phyloP scores from a whole-genome alignment of 129 eudicot species.

The Centella asiatica region DNA sequence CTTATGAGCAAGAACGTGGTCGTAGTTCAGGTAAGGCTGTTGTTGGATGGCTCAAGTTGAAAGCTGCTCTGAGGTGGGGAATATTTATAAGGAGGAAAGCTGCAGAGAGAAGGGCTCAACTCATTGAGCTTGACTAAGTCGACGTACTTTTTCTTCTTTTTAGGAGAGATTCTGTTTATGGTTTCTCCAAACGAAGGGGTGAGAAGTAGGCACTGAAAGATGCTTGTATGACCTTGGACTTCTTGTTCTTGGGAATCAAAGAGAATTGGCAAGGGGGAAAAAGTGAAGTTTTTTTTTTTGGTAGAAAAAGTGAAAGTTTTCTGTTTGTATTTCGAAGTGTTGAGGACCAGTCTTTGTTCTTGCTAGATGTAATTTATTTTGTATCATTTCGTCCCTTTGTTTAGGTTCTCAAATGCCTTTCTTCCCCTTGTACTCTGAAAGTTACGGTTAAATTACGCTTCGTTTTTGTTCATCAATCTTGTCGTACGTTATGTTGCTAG shows the following conservation, averaged over 20 bases:
- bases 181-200: background rate
- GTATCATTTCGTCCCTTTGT: background rate
- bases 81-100: slow-evolving; percentile 53
- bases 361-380: background rate
- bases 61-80: slow-evolving; percentile 58
- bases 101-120: slow-evolving; percentile 55
- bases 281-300: too few species aligned
- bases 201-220: background rate
- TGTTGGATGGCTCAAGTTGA: slow-evolving; percentile 55
- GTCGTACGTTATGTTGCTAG: background rate
- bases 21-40: slow-evolving; percentile 48
- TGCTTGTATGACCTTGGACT: background rate
- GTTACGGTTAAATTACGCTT: too few species aligned
- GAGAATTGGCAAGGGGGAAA: background rate
- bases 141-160: background rate
- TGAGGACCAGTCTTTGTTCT: background rate
- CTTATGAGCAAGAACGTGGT: slow-evolving; percentile 26
- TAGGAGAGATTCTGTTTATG: background rate
- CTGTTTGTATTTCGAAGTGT: background rate
- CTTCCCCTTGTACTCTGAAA: too few species aligned
- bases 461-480: background rate
- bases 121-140: slow-evolving; percentile 36
- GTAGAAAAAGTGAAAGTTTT: background rate
- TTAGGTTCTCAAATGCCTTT: background rate
- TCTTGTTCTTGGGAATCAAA: background rate